Base-by-base conservation (phyloP, 148 eudicot genomes). In the Vaccinium darrowii region DNA sequence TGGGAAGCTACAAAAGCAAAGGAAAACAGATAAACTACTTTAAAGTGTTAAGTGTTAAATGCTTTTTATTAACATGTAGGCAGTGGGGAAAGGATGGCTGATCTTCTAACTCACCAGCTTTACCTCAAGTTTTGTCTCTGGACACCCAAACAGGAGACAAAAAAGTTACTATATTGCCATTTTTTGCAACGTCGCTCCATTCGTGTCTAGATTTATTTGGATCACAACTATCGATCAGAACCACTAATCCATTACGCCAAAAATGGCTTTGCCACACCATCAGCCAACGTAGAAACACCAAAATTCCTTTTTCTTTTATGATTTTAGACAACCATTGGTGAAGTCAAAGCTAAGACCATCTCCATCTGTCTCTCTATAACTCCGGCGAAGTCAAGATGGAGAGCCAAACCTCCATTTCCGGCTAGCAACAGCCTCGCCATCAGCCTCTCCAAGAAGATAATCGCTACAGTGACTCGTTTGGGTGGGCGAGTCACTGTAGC, bases 1-100 rank as follows among this genome's bases (percentile, higher is more conserved):
- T 94, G 58, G 98, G 98, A 80, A 95, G 98, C 98, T 95, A 95
- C 88, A 88, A 60, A 79, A 71, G 54, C 6, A 47, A 79, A 60
- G 21, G 43, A 14, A 79, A 18, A 23, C 25, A 52, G 23, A 33
- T 65, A 81, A 57, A 56, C 51, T 79, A 54, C 19, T 79, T 56
- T 13, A 63, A 30, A 27, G 3, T 33, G 62, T 78, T 25, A 7
- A 78, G n/a, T n/a, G n/a, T n/a, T n/a, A n/a, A n/a, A 36, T 53
- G 33, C 53, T 52, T 27, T 54, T 11, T n/a, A 12, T 60, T 43
- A 49, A 53, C 63, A 25, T 53, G 5, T 13, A 23, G 25, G 39
- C 18, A 51, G 25, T 56, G 15, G 10, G 33, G 39, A 79, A 33
- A 79, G 60, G 47, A 49, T 51, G 15, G 2, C 60, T 50, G 27